Evolutionary conservation across 2,329 filamentous ascomycete genomes (phyloP), one percentile per base, ranked within the genome.

Genomic region (Penicillium sp.): DNA sequence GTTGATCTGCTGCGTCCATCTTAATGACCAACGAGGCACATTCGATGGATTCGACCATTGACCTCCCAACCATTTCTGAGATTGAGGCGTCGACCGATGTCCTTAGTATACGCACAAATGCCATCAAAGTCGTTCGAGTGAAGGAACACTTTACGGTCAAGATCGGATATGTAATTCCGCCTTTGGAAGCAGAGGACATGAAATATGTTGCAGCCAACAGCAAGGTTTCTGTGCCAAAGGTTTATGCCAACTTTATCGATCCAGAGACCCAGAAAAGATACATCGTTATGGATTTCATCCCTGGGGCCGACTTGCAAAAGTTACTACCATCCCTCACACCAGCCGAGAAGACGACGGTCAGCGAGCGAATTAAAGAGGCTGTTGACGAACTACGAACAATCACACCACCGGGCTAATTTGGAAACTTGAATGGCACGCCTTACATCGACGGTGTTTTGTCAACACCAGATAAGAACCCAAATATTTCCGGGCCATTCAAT

Each of bases 111-210:
- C 56, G 57, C 15, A 54, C 46, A 49, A 60, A 41, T 25, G 59
- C 56, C 25, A 40, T 57, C 42, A 64, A 66, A 49, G 59, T 64
- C 3, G 60, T 67, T 57, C 57, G 60, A 49, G 57, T 64, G 35
- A 58, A 53, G 38, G 59, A 63, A 52, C 57, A 43, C 41, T 66
- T 67, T 50, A 54, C 52, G 15, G 63, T 67, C 49, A 67, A 67
- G 60, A 35, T 62, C 15, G 59, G 56, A 35, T 19, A 50, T 35
- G 50, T 37, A 13, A 59, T 67, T 21, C 29, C 55, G 23, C 62
- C 60, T 8, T 42, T 60, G 6, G 62, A 67, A 33, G 62, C 62
- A 38, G 62, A 67, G 37, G 66, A 63, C 49, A 64, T 66, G 56
- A 57, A 48, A 41, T 64, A 64, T 31, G 52, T 65, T 17, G 61